Conservation (phyloP, 371 early-diverging fungal species). For the Parasitella parasitica region DNA sequence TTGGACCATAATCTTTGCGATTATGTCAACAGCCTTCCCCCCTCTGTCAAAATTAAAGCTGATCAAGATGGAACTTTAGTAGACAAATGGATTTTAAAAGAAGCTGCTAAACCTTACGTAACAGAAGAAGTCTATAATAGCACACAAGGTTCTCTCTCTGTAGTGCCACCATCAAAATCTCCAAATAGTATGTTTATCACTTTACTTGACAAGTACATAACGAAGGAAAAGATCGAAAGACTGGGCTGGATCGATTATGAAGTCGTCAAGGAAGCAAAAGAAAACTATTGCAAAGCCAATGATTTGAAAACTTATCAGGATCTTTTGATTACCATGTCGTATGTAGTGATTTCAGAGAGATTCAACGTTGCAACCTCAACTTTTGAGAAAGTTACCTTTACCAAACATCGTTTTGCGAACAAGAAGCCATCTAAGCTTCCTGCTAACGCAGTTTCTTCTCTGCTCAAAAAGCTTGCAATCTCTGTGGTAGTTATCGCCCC, state of each 20-base stretch:
- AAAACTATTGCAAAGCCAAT: background rate
- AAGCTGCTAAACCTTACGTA: conserved; percentile 21
- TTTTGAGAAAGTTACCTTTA: background rate
- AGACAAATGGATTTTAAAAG: conserved; percentile 26
- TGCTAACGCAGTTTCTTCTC: background rate
- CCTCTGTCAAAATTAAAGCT: conserved; percentile 20
- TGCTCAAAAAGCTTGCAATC: background rate
- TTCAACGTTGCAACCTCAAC: conserved; percentile 13
- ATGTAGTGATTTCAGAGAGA: conserved; percentile 7
- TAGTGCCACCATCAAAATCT: conserved; percentile 11
- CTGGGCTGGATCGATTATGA: conserved; percentile 19
- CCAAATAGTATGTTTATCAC: background rate
- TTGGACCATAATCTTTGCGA: conserved; percentile 21
- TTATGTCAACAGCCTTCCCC: conserved; percentile 25
- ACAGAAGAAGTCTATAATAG: conserved; percentile 19
- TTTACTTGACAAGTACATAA: conserved; percentile 9
- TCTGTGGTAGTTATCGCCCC: background rate
- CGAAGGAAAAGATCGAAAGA: conserved; percentile 5
- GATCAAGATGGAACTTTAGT: conserved; percentile 10
- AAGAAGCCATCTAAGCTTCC: background rate
- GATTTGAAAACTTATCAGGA: background rate
- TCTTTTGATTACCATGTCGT: conserved; percentile 16
- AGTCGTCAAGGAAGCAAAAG: background rate
- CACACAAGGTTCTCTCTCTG: conserved; percentile 11
- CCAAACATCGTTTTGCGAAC: background rate